Evolutionary conservation across 164 flowering plant species (phyloP), one percentile per base, ranked within the genome.

Genomic region (Malania oleifera): DNA sequence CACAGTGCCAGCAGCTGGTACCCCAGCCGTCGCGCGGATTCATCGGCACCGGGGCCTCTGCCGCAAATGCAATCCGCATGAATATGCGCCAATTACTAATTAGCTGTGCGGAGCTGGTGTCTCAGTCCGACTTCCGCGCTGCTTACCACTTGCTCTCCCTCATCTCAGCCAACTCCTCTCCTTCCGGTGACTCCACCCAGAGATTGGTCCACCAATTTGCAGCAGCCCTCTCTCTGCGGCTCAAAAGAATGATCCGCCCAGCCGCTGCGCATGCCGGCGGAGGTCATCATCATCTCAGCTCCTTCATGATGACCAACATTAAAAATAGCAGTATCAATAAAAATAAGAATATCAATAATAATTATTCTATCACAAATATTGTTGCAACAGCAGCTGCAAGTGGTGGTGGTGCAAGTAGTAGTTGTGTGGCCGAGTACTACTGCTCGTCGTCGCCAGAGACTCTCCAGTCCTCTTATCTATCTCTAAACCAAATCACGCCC

Each of bases 401-500:
- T 19, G 22, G 11, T n/a, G n/a, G 37, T 49, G 24, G 35, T 15
- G 34, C n/a, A n/a, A n/a, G n/a, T n/a, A n/a, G n/a, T n/a, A n/a
- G n/a, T n/a, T n/a, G n/a, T n/a, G n/a, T n/a, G n/a, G n/a, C n/a
- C n/a, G n/a, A n/a, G n/a, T n/a, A n/a, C n/a, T n/a, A n/a, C n/a
- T n/a, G n/a, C n/a, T n/a, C 6, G 44, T 29, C 12, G 64, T 56
- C 7, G 23, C 41, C 0, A 22, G 43, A 61, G 12, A 53, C 60
- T 15, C 62, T 76, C 51, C 84, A 81, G 41, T 82, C 96, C 2
- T 75, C 92, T 7, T 89, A 79, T 57, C 75, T 92, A 9, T 70
- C 82, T 15, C 78, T 92, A 17, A 92, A 92, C 73, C 87, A 87
- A 60, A 61, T 92, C 37, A 87, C 98, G 2, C 98, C 98, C 0